Conservation (phyloP, 1,284 basidiomycete species). For the Marasmius sp. region DNA sequence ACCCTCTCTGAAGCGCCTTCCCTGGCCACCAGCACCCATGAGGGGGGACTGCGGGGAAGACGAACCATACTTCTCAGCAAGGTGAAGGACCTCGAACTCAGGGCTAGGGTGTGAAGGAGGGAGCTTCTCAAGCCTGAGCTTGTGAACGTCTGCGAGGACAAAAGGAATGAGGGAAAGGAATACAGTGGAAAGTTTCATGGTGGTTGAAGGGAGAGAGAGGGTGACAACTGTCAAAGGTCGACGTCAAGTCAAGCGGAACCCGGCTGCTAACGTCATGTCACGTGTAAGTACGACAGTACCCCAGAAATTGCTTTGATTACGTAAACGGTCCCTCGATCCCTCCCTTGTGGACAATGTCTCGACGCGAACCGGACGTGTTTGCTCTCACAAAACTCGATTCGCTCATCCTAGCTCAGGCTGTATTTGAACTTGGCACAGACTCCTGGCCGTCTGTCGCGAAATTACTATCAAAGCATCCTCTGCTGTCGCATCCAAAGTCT, state of each 20-base stretch:
- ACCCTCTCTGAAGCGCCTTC: slow-evolving; percentile 60
- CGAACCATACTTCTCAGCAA: slow-evolving; percentile 85
- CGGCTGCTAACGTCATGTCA: not conserved
- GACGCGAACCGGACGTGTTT: slow-evolving; percentile 15
- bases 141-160: slow-evolving; percentile 72
- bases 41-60: slow-evolving; percentile 63
- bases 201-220: slow-evolving; percentile 25
- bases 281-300: not conserved
- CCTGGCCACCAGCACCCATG: slow-evolving; percentile 71
- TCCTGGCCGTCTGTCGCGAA: slow-evolving; percentile 73
- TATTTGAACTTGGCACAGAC: slow-evolving; percentile 79
- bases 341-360: not conserved
- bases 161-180: slow-evolving; percentile 70
- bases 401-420: slow-evolving; percentile 81
- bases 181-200: slow-evolving; percentile 70
- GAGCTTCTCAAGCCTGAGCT: slow-evolving; percentile 85
- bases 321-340: not conserved
- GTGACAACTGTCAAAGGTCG: not conserved
- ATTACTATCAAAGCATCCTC: slow-evolving; percentile 65
- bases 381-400: slow-evolving; percentile 55
- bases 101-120: slow-evolving; percentile 61
- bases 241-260: too few species aligned
- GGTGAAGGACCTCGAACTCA: slow-evolving; percentile 74
- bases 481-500: slow-evolving; percentile 59
- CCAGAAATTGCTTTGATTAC: not conserved